Conservation (phyloP, 305 asterid species). For the Fraxinus sp. region DNA sequence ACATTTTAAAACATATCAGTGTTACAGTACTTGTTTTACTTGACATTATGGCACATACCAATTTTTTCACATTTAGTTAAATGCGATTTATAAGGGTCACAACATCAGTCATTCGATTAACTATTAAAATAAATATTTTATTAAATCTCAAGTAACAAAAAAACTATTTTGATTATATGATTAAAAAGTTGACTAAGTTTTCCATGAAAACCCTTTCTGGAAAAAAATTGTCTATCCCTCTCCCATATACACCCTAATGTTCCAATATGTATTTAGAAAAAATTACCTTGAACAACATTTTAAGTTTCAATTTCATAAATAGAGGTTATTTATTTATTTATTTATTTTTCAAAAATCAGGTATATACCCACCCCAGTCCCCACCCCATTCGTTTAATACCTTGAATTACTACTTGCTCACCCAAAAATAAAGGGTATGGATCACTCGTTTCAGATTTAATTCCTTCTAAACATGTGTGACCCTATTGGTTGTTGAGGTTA, state of each 20-base stretch:
- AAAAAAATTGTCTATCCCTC: neutral
- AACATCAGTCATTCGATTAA: neutral
- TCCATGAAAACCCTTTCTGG: neutral
- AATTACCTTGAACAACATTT: too few species aligned
- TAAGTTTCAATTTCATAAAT: neutral
- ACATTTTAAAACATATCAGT: conserved; percentile 5
- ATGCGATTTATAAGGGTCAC: neutral
- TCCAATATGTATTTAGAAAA: neutral
- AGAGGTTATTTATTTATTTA: neutral
- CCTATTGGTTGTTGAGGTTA: neutral
- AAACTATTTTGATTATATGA: neutral
- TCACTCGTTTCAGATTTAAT: too few species aligned
- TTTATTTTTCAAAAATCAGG: too few species aligned
- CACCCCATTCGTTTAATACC: neutral
- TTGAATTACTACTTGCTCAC: too few species aligned
- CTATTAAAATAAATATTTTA: neutral
- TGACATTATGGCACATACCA: neutral
- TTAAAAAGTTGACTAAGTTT: neutral
- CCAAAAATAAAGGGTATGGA: neutral
- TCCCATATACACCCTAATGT: neutral
- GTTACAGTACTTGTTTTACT: neutral
- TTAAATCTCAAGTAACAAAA: neutral
- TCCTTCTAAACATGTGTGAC: neutral
- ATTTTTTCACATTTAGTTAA: neutral
- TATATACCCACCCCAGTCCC: neutral